These are phyloP conservation scores for Massarina eburnea DNA, from an alignment of 2,329 filamentous ascomycete species.

Conservation along the genomic window DNA sequence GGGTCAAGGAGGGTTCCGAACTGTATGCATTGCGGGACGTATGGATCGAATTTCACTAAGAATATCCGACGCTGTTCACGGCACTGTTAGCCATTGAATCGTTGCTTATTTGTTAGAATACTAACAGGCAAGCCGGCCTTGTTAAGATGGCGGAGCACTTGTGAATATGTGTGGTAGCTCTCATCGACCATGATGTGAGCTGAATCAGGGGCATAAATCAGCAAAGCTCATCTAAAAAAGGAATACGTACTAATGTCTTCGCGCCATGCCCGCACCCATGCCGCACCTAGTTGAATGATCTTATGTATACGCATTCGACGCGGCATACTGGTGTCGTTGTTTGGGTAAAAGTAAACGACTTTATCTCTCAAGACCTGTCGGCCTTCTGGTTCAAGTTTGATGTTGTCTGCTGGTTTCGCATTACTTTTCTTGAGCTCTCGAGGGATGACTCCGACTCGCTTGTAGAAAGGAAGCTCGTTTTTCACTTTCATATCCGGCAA, in stretches of 20 bases:
- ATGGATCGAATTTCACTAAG: constrained; percentile 53
- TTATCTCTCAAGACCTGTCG: constrained; percentile 38
- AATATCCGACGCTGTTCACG: constrained; percentile 43
- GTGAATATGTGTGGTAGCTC: constrained; percentile 58
- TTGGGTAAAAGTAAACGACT: constrained; percentile 69
- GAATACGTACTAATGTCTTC: constrained; percentile 63
- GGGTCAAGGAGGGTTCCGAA: constrained; percentile 52
- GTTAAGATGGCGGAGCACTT: constrained; percentile 62
- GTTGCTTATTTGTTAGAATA: constrained; percentile 2
- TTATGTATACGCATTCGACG: constrained; percentile 73
- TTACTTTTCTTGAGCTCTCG: constrained; percentile 32
- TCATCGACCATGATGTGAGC: constrained; percentile 81
- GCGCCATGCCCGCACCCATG: constrained; percentile 63
- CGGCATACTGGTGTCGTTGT: constrained; percentile 69
- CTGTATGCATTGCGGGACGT: constrained; percentile 48
- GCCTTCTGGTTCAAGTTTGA: constrained; percentile 33
- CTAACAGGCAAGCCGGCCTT: constrained; percentile 52
- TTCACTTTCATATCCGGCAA: constrained; percentile 17
- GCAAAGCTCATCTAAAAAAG: no score
- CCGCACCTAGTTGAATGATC: constrained; percentile 65
- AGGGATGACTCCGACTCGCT: constrained; percentile 28
- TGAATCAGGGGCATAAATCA: no score
- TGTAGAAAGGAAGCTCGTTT: constrained; percentile 29
- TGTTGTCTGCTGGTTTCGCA: constrained; percentile 30
- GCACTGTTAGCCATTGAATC: constrained; percentile 4